Conservation (phyloP, 192 early-diverging fungal genomes). For the Entomortierella parvispora region DNA sequence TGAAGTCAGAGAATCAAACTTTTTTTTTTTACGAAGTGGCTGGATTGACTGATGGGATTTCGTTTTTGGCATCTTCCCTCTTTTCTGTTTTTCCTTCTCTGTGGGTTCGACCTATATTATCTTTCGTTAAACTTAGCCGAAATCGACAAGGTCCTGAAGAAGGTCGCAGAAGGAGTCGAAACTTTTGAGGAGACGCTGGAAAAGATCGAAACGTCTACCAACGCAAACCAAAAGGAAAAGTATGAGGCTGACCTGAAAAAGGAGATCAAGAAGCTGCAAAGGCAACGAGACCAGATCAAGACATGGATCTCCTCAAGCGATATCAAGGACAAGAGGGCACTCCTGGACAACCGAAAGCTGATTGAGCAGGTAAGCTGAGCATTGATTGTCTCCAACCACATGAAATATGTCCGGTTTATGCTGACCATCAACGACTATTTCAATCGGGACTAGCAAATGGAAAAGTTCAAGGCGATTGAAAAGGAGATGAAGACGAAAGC, state of each 20-base stretch:
- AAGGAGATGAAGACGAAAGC: slow-evolving; percentile 99
- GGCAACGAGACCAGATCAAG: slow-evolving; percentile 97
- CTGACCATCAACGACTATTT: not conserved
- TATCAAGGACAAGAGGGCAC: slow-evolving; percentile 94
- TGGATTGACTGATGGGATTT: not conserved
- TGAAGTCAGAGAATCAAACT: not conserved
- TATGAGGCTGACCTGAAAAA: slow-evolving; percentile 96
- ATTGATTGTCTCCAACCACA: not conserved
- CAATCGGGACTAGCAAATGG: slow-evolving; percentile 84
- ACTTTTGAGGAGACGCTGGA: slow-evolving; percentile 91
- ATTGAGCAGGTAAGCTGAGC: slow-evolving; percentile 79
- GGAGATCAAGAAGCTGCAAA: slow-evolving; percentile 99
- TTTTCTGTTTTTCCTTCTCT: too few relatives aligned
- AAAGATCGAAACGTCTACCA: slow-evolving; percentile 85
- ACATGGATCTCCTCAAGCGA: slow-evolving; percentile 95
- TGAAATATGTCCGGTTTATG: too few relatives aligned
- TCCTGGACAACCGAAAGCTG: slow-evolving; percentile 91
- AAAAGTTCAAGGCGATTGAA: slow-evolving; percentile 96
- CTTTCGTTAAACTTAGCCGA: slow-evolving; percentile 72
- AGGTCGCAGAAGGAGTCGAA: slow-evolving; percentile 95
- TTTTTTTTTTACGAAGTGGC: not conserved
- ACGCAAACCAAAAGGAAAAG: slow-evolving; percentile 95
- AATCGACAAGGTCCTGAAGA: slow-evolving; percentile 95
- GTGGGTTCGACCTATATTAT: not conserved
- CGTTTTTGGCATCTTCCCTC: too few relatives aligned